Percentiles rank a stretch among this genome's conserved stretches.
These are phyloP conservation scores for Pistacia integerrima DNA, from an alignment of 345 rosid species.

Conservation along the genomic window DNA sequence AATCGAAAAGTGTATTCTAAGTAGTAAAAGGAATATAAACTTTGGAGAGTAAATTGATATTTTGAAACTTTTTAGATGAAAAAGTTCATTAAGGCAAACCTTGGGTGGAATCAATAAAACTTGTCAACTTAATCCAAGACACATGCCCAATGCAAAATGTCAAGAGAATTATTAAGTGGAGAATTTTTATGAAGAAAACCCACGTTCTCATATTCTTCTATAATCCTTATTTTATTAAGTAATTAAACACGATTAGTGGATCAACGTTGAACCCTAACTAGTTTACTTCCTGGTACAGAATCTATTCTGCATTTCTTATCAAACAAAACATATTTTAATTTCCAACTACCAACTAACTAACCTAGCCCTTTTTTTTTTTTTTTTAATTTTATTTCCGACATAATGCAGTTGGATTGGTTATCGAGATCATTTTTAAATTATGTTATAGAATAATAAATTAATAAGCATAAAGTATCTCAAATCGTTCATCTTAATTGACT, in stretches of 20 bases:
- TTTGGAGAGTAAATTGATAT: too few species aligned
- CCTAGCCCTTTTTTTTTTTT: neutral
- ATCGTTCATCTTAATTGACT: too few species aligned
- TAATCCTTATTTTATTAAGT: neutral
- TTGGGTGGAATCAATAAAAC: neutral
- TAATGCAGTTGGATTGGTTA: constrained; percentile 13
- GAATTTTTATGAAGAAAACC: neutral
- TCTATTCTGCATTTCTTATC: constrained; percentile 17
- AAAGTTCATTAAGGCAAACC: too few species aligned
- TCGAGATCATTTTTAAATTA: neutral
- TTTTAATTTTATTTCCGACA: constrained; percentile 17
- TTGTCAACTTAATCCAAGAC: constrained; percentile 13
- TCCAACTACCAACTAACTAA: constrained; percentile 15
- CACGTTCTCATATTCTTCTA: constrained; percentile 15
- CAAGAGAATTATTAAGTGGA: neutral
- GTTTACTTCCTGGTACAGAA: constrained; percentile 24
- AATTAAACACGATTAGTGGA: constrained; percentile 14
- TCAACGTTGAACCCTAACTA: constrained; percentile 6
- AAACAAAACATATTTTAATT: neutral
- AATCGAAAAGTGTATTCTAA: too few species aligned
- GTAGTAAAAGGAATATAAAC: too few species aligned
- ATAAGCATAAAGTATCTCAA: too few species aligned
- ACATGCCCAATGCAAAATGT: neutral
- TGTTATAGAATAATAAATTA: too few species aligned
- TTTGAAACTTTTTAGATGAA: too few species aligned